Base-by-base conservation (phyloP, 345 rosid species). In the Eucalyptus grandis region DNA sequence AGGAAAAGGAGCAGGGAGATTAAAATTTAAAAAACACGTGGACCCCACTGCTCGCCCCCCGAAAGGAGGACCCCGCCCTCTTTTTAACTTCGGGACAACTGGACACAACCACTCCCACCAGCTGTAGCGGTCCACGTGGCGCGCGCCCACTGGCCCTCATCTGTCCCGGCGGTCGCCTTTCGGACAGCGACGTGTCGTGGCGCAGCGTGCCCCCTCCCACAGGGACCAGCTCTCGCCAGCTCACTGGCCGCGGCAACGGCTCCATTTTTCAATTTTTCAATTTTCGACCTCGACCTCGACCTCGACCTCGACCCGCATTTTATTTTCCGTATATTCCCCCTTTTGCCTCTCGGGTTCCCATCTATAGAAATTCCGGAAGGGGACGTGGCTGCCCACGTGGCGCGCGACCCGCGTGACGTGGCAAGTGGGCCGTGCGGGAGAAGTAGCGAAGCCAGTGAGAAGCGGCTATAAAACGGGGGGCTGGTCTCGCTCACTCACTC, bases 331-430 rank as follows among this genome's bases (percentile, higher is more conserved):
- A 53, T 53, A 53, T 60, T 11, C 3, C 62, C 62, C 27, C 13
- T 60, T 24, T 60, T 30, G 4, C 15, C 31, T 26, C 15, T 60
- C 30, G 31, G 31, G 34, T 62, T 30, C 31, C 31, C 15, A 21
- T 34, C 82, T 17, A 6, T 72, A 31, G 58, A 62, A 54, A 46
- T 56, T 54, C 21, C 50, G 89, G 31, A 34, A 82, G 65, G 58
- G 11, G 72, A 87, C 89, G 89, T 89, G 89, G 34, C 54, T 49
- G 89, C 90, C 82, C 51, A 60, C 90, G 93, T 94, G 92, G 92
- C 89, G 88, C 31, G 81, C 85, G 30, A 17, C 81, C 62, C 60
- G 88, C 91, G 47, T 91, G 34, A 93, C 95, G 91, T 94, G 96
- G 93, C 94, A 43, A 37, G 19, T 37, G 82, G 37, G 81, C 1